phyloP scores from a whole-genome alignment of 352 stramenopile genomes.

The Plasmopara halstedii region DNA sequence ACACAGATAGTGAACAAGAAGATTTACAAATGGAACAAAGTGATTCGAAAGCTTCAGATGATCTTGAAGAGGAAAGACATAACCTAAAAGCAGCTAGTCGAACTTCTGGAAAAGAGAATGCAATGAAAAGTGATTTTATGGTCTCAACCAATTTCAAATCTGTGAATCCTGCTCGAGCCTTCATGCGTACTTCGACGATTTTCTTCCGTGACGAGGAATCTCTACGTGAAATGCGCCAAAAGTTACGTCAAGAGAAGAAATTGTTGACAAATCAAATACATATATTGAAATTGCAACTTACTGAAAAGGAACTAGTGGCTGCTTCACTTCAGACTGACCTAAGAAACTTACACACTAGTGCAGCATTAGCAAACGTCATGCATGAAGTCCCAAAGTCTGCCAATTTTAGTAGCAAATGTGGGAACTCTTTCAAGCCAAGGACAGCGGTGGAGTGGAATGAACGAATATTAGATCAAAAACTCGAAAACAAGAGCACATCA shows the following conservation, averaged over 20 bases:
- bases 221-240: slow-evolving; percentile 29
- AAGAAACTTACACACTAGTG: slow-evolving; percentile 39
- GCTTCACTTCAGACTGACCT: slow-evolving; percentile 36
- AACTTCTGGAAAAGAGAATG: too few species aligned
- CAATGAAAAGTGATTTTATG: too few species aligned
- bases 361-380: slow-evolving; percentile 34
- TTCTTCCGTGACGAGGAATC: slow-evolving; percentile 60
- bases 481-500: slow-evolving; percentile 27
- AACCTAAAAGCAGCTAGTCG: too few species aligned
- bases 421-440: slow-evolving; percentile 4
- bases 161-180: slow-evolving; percentile 6
- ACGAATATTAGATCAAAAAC: slow-evolving; percentile 33
- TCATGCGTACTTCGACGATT: slow-evolving; percentile 11
- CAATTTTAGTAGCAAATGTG: background rate
- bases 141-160: background rate
- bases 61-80: background rate
- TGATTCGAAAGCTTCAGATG: background rate
- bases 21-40: background rate
- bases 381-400: slow-evolving; percentile 6
- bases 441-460: slow-evolving; percentile 37
- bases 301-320: slow-evolving; percentile 28
- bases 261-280: slow-evolving; percentile 27
- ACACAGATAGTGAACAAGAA: background rate
- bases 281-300: slow-evolving; percentile 22
- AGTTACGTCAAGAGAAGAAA: slow-evolving; percentile 34